These are phyloP conservation scores for Alloteropsis angusta DNA, from an alignment of 202 grass and related monocot genomes.

Conservation along the genomic window DNA sequence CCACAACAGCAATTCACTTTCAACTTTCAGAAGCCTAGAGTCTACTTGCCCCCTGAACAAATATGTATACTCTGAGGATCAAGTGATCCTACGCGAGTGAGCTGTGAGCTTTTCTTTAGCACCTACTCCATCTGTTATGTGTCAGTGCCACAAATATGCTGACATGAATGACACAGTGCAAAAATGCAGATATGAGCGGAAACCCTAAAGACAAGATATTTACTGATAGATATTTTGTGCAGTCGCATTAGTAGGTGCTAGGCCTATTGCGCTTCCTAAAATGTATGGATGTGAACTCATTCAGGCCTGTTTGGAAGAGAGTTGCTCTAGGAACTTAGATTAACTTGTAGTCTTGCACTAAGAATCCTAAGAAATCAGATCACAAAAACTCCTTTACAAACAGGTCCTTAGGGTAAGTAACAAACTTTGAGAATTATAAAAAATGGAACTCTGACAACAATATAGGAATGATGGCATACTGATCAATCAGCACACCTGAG, in stretches of 20 bases:
- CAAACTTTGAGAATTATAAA: not conserved
- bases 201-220: not conserved
- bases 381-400: not conserved
- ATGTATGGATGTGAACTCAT: not conserved
- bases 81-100: not conserved
- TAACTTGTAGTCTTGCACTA: too few species aligned
- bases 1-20: not conserved
- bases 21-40: not conserved
- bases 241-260: not conserved
- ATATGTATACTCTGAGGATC: not conserved
- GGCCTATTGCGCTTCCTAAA: not conserved
- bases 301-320: not conserved
- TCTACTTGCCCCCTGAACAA: not conserved
- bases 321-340: too few species aligned
- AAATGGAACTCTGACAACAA: not conserved
- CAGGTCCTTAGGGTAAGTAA: not conserved
- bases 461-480: not conserved
- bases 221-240: slow-evolving; percentile 1
- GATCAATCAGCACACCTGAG: slow-evolving; percentile 46
- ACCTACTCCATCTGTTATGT: not conserved
- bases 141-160: not conserved
- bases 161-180: not conserved
- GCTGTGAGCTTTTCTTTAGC: not conserved
- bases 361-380: not conserved
- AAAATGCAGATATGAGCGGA: not conserved